Conservation (phyloP, 2,329 filamentous ascomycete genomes). For the Calonectria honghensis region DNA sequence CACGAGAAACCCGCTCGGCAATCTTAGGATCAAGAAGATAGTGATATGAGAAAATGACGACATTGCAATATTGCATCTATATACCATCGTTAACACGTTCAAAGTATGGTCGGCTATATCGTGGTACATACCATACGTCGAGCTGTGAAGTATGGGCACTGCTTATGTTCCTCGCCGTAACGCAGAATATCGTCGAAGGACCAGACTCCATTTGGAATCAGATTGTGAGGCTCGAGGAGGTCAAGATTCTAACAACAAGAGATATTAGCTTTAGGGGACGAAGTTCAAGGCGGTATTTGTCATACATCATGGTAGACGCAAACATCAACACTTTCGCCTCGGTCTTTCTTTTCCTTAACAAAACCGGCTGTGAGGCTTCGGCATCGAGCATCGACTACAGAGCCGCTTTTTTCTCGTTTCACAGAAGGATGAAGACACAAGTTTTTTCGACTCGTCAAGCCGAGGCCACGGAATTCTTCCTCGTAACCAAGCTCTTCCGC, state of each 20-base stretch:
- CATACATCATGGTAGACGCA: constrained; percentile 95
- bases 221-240: constrained; percentile 93
- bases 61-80: constrained; percentile 98
- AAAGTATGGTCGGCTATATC: neutral
- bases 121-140: constrained; percentile 84
- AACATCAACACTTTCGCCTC: constrained; percentile 93
- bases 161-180: constrained; percentile 96
- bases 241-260: constrained; percentile 83
- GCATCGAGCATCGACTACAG: constrained; percentile 95
- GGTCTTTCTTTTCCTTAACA: constrained; percentile 97
- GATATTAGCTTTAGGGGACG: constrained; percentile 36
- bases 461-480: constrained; percentile 95
- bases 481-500: constrained; percentile 90
- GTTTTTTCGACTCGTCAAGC: constrained; percentile 97
- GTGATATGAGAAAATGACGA: constrained; percentile 99
- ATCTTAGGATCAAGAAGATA: constrained; percentile 99
- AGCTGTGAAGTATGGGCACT: constrained; percentile 98
- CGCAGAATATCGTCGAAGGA: constrained; percentile 91
- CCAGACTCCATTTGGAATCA: constrained; percentile 96
- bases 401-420: constrained; percentile 95
- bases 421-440: constrained; percentile 97
- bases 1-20: constrained; percentile 93
- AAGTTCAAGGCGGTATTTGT: constrained; percentile 12
- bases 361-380: constrained; percentile 97
- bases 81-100: constrained; percentile 32